Base-by-base conservation (phyloP, 2,329 filamentous ascomycete species). In the Teratosphaeria gauchensis region DNA sequence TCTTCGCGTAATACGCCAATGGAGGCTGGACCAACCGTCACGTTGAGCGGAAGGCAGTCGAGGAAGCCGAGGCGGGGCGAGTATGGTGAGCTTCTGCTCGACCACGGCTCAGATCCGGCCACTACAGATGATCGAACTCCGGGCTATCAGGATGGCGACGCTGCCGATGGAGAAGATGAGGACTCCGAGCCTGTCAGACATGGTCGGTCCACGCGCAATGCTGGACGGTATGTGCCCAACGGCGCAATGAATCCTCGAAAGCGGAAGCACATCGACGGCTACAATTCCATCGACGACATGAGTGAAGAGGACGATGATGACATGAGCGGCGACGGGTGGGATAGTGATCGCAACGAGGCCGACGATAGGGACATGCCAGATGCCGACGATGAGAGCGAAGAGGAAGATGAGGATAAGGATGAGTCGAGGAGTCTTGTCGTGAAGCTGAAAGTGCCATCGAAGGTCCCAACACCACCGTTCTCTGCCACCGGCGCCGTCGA, bases 41-140 rank as follows among this genome's bases (percentile, higher is more conserved):
- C 94, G 3, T 86, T 90, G 24, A 96, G 91, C 71, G 94, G 94
- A 24, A 85, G 94, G 24, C 90, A 96, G 70, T 85, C 96, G 63
- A 83, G 84, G 64, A 84, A 87, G 53, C 84, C 86, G 8, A 79
- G 79, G 53, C 74, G 73, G 4, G 83, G 88, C 32, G 76, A 86
- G 51, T 89, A 88, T 56, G 84, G 83, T 12, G 84, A 87, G 61
- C 77, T 76, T 28, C 74, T 86, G 59, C 76, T 86, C 16, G 82
- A 78, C 65, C 82, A 80, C 46, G 63, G 46, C 46, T 19, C 38
- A 21, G 32, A 33, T 35, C 42, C 42, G 5, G 54, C 55, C 28
- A 30, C 53, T 6, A 24, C 32, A 12, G 56, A 48, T 53, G 63
- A 59, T 46, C 71, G 24, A 74, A 74, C 33, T 77, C 75, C 28